Evolutionary conservation across 345 rosid genomes (phyloP).

Genomic region (Citrus unshiu): DNA sequence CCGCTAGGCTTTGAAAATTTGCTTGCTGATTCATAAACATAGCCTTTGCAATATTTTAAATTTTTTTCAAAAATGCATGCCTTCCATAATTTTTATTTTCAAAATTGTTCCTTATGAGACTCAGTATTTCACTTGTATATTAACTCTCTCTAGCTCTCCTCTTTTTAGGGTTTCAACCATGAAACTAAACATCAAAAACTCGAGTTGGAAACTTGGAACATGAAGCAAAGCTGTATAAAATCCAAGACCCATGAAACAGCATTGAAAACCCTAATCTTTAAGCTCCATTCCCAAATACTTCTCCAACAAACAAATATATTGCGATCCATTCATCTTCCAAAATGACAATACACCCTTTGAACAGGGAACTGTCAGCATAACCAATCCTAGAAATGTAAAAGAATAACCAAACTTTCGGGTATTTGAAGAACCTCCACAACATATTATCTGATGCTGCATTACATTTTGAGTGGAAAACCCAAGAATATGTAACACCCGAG

Average conservation of each 20-base stretch:
- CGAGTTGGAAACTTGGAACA: too few species aligned
- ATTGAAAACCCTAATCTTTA: not conserved
- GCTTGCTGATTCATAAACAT: too few species aligned
- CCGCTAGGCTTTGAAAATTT: too few species aligned
- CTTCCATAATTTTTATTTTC: too few species aligned
- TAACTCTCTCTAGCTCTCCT: too few species aligned
- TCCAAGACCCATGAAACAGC: not conserved
- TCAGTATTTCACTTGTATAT: too few species aligned
- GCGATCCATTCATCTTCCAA: conserved; percentile 2
- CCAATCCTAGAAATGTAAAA: not conserved
- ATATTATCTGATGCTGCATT: conserved; percentile 3
- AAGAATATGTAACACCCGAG: not conserved
- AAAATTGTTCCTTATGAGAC: too few species aligned
- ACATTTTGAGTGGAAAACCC: conserved; percentile 3
- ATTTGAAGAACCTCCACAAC: conserved; percentile 7
- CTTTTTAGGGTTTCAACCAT: not conserved
- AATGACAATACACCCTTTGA: not conserved
- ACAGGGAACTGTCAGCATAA: not conserved
- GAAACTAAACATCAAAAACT: not conserved
- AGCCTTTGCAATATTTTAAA: too few species aligned
- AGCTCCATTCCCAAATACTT: not conserved
- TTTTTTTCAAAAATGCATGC: too few species aligned
- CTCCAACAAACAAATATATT: not conserved
- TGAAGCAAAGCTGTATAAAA: not conserved
- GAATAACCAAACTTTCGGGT: not conserved